A percentile compares a stretch with the other conserved stretches of the same genome.
Conservation (phyloP, 2,329 filamentous ascomycete genomes). For the Colletotrichum echinochloae region DNA sequence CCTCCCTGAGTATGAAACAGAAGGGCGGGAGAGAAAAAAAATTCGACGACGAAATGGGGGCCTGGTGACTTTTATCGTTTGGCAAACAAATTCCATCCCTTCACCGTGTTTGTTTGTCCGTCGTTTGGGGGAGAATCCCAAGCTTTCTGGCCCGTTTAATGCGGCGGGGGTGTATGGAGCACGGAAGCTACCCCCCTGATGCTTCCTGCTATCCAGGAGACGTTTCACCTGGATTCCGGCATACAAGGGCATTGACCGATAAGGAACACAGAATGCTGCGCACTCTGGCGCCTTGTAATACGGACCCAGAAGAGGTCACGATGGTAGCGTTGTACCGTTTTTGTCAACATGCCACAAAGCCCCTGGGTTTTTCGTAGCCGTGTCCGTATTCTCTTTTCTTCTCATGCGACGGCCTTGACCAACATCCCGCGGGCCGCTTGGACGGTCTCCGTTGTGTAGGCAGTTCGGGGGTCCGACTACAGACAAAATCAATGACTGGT, state of each 20-base stretch:
- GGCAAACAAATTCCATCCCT: neutral
- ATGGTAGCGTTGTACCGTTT: neutral
- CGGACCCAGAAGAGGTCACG: neutral
- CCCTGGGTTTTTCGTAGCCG: neutral
- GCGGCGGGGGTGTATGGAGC: constrained; percentile 11
- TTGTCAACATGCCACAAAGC: neutral
- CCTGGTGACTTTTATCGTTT: constrained; percentile 28
- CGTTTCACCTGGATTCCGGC: constrained; percentile 26
- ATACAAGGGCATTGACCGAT: constrained; percentile 7
- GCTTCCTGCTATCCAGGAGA: constrained; percentile 16
- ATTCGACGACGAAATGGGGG: neutral
- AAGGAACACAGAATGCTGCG: constrained; percentile 5
- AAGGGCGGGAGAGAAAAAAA: neutral
- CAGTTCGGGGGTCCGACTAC: neutral
- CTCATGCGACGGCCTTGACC: neutral
- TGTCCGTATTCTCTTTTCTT: neutral
- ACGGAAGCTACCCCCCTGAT: constrained; percentile 25
- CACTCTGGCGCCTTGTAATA: neutral
- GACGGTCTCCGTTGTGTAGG: neutral
- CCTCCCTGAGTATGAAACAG: neutral
- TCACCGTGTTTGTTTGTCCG: neutral
- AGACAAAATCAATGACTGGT: neutral
- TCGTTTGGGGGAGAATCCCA: constrained; percentile 1
- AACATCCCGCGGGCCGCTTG: constrained; percentile 5
- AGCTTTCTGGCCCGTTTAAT: constrained; percentile 21